phyloP scores from a whole-genome alignment of 805 yeast genomes.

The Metschnikowia picachoensis region DNA sequence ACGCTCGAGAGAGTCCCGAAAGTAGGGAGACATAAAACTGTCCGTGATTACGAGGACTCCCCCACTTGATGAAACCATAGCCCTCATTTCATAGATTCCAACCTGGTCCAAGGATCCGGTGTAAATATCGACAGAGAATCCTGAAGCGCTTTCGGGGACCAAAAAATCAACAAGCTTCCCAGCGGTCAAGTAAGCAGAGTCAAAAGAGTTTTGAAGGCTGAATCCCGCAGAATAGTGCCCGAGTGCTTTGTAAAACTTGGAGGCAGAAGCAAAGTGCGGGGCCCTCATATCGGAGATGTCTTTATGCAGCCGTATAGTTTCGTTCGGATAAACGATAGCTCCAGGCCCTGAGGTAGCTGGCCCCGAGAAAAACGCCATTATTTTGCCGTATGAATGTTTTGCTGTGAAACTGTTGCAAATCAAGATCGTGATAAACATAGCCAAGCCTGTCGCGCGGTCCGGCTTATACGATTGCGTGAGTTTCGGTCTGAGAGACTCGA shows the following conservation, averaged over 20 bases:
- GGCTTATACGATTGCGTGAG: slow-evolving; percentile 28
- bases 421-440: slow-evolving; percentile 24
- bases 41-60: slow-evolving; percentile 31
- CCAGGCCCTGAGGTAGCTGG: slow-evolving; percentile 41
- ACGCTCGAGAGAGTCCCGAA: slow-evolving; percentile 17
- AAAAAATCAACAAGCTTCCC: slow-evolving; percentile 24
- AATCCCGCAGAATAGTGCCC: slow-evolving; percentile 30
- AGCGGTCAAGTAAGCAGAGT: slow-evolving; percentile 12
- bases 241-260: slow-evolving; percentile 28
- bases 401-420: slow-evolving; percentile 20
- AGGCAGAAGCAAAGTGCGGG: slow-evolving; percentile 23
- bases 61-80: slow-evolving; percentile 28
- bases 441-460: slow-evolving; percentile 33
- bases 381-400: slow-evolving; percentile 24
- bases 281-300: slow-evolving; percentile 31
- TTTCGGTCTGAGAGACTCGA: slow-evolving; percentile 21
- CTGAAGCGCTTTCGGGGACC: slow-evolving; percentile 15
- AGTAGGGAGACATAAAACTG: slow-evolving; percentile 25
- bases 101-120: slow-evolving; percentile 39
- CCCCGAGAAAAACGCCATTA: slow-evolving; percentile 32
- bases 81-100: slow-evolving; percentile 42
- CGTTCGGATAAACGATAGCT: slow-evolving; percentile 20
- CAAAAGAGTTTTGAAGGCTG: slow-evolving; percentile 17
- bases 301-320: slow-evolving; percentile 32
- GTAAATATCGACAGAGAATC: slow-evolving; percentile 31